These are phyloP conservation scores for Oldenlandia corymbosa DNA, from an alignment of 257 asterid species.

Conservation along the genomic window DNA sequence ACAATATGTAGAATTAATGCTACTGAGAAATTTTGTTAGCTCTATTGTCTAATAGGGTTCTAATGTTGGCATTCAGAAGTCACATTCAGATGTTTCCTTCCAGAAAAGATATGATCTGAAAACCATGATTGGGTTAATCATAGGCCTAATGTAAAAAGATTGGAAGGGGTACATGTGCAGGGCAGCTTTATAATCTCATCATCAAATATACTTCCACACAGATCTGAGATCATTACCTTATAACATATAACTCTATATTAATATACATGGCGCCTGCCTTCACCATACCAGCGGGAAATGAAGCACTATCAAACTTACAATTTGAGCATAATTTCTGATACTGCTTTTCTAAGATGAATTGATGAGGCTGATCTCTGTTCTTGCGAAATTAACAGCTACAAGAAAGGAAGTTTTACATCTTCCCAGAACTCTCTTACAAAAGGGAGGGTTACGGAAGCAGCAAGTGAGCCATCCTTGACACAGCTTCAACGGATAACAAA, in stretches of 20 bases:
- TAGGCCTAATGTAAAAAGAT: neutral
- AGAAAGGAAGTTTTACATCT: neutral
- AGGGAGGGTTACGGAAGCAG: constrained; percentile 5
- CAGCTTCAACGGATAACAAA: constrained; percentile 5
- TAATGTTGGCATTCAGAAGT: too few relatives aligned
- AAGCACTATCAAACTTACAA: constrained; percentile 9
- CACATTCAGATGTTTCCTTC: too few relatives aligned
- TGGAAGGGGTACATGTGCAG: neutral
- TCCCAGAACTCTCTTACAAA: neutral
- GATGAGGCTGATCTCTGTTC: neutral
- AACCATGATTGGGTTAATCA: too few relatives aligned
- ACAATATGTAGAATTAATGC: too few relatives aligned
- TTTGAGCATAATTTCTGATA: neutral
- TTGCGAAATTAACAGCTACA: neutral
- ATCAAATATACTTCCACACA: neutral
- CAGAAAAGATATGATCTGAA: too few relatives aligned
- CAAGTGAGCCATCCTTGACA: constrained; percentile 3
- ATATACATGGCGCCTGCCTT: neutral
- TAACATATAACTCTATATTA: neutral
- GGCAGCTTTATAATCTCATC: neutral
- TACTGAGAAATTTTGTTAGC: too few relatives aligned
- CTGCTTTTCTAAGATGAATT: neutral
- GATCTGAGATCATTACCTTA: neutral
- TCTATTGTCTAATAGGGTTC: too few relatives aligned
- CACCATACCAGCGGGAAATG: constrained; percentile 7